phyloP scores from a whole-genome alignment of 306 rosid genomes.

The Prunus padus region DNA sequence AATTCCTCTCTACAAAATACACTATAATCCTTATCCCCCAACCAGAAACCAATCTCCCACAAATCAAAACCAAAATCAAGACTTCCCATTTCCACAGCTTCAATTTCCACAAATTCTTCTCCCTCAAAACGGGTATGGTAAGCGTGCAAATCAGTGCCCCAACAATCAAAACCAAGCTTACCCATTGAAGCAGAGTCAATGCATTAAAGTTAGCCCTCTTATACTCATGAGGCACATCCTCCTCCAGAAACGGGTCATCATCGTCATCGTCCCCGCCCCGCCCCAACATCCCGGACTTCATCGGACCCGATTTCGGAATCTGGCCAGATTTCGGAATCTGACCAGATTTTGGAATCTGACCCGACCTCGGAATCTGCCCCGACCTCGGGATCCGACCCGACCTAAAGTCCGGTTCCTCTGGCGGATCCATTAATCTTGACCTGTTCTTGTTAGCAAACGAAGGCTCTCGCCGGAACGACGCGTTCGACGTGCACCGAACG shows the following conservation, averaged over 20 bases:
- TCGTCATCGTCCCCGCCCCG: constrained; percentile 49
- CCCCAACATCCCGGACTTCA: constrained; percentile 56
- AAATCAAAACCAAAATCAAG: constrained; percentile 61
- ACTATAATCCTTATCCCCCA: constrained; percentile 63
- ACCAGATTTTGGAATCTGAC: constrained; percentile 24
- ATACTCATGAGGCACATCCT: constrained; percentile 62
- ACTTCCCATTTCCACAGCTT: constrained; percentile 87
- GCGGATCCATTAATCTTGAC: constrained; percentile 86
- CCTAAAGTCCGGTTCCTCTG: constrained; percentile 41
- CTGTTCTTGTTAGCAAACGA: constrained; percentile 41
- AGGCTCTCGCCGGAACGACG: constrained; percentile 49
- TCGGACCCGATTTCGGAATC: constrained; percentile 48
- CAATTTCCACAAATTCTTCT: constrained; percentile 51
- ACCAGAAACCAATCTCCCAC: constrained; percentile 81
- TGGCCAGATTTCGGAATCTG: no score
- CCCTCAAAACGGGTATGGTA: constrained; percentile 32
- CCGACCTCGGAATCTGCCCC: constrained; percentile 44
- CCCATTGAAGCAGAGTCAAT: constrained; percentile 60
- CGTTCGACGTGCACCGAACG: constrained; percentile 66
- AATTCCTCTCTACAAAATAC: constrained; percentile 72
- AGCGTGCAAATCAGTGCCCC: constrained; percentile 50
- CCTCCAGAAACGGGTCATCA: constrained; percentile 73
- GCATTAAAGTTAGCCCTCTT: constrained; percentile 35
- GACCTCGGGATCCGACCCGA: constrained; percentile 41
- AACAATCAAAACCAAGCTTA: constrained; percentile 58